Base-by-base conservation (phyloP, 805 yeast genomes). In the Kodamaea restingae region DNA sequence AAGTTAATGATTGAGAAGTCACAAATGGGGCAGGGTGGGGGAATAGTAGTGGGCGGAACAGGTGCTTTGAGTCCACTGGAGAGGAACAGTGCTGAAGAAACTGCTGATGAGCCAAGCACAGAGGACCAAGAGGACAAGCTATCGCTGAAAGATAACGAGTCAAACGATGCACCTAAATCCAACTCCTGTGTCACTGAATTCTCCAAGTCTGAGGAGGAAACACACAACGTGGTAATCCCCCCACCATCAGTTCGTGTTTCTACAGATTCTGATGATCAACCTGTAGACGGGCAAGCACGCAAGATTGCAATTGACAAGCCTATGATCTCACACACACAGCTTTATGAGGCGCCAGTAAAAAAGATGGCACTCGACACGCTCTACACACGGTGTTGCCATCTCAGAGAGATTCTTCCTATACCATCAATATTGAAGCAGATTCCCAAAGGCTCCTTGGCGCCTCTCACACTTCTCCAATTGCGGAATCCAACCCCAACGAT, bases 311-410 rank as follows among this genome's bases (percentile, higher is more conserved):
- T 63, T 10, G 69, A 63, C 28, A 64, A 61, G 42, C 69, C 67
- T 12, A 56, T 62, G 60, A 41, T 54, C 5, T 32, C 43, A 14
- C 38, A 40, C 10, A 12, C 32, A 15, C 30, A 24, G 9, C 40
- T 30, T 15, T 66, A 65, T 45, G 48, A 58, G 10, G 55, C 49
- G 1, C 72, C 72, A 1, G 58, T 65, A 9, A 54, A 65, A 44
- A 67, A 66, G 40, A 68, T 68, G 73, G 72, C 73, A 1, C 73
- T 84, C 38, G 96, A 87, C 50, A 73, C 79, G 33, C 70, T 91
- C 53, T 90, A 90, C 61, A 87, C 96, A 1, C 70, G 97, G 47
- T 91, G 97, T 59, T 90, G 97, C 57, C 97, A 90, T 59, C 66
- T 90, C 42, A 70, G 97, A 40, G 97, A 90, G 53, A 90, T 90